Base-by-base conservation (phyloP, 139 green algal species). In the Desmodesmus armatus region DNA sequence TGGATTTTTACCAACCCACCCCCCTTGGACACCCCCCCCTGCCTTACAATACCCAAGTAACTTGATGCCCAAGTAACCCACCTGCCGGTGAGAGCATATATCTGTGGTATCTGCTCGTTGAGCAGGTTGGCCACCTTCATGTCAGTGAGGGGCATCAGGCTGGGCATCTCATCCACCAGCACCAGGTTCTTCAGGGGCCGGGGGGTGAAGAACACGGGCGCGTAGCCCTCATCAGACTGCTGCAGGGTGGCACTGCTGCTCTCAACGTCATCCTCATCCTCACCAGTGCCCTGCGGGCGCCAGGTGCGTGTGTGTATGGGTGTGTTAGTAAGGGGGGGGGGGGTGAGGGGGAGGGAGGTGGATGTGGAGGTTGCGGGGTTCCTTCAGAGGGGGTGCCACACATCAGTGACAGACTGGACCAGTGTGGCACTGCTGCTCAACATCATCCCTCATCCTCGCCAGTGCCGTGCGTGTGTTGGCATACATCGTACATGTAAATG, bases 211-310 rank as follows among this genome's bases (percentile, higher is more conserved):
- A 96, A 97, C 19, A 98, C 93, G 1, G 97, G 96, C 85, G 94
- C 83, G 88, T 94, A 98, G 17, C 96, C 96, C 76, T 98, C 95
- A 65, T 98, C 96, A 41, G 92, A 96, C 85, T 97, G 88, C 87
- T 95, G 92, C 51, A 93, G 78, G 11, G 77, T 94, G 51, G 90
- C 90, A 71, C 71, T 94, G 84, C 84, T 93, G 51, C 85, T 88
- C 92, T 97, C 96, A 63, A 98, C 96, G 17, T 96, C 91, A 29
- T 95, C 95, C n/a, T 98, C 96, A 78, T 96, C 95, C 87, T 99
- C 96, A 25, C 98, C 97, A 29, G 98, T 96, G 82, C 92, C 94
- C 92, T 97, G 92, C 39, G 71, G 9, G 11, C 25, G 21, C 19
- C 7, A 27, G 40, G 17, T 35, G 29, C 5, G 47, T 51, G n/a